Conservation (phyloP, 306 rosid species). For the Castanospermum australe region DNA sequence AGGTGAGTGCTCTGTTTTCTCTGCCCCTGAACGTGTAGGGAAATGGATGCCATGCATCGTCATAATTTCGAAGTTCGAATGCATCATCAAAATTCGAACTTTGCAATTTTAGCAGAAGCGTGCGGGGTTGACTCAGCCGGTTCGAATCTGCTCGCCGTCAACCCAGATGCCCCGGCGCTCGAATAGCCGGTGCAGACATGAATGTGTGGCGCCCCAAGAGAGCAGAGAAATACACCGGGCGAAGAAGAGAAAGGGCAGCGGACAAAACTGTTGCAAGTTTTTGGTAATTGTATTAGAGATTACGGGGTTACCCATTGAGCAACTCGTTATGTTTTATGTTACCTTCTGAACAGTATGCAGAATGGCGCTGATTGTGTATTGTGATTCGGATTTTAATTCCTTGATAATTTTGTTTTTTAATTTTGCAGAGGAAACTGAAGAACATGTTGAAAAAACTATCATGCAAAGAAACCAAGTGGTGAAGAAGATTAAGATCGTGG, state of each 20-base stretch:
- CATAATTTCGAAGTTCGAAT: too few relatives aligned
- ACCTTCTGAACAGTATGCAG: neutral
- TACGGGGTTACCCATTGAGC: neutral
- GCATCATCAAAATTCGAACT: neutral
- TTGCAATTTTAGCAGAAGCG: slow-evolving; percentile 15
- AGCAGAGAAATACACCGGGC: neutral
- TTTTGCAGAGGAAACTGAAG: slow-evolving; percentile 48
- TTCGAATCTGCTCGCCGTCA: slow-evolving; percentile 5
- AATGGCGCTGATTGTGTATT: neutral
- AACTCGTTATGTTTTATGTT: neutral
- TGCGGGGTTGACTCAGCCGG: neutral
- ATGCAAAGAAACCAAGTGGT: slow-evolving; percentile 32
- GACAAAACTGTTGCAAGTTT: slow-evolving; percentile 2
- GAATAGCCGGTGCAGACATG: slow-evolving; percentile 13
- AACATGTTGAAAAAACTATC: slow-evolving; percentile 34
- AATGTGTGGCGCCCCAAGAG: neutral
- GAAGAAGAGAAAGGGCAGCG: slow-evolving; percentile 23
- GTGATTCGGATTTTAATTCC: neutral
- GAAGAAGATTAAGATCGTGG: slow-evolving; percentile 15
- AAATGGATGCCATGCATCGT: neutral
- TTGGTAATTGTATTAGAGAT: slow-evolving; percentile 50
- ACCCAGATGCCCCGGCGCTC: slow-evolving; percentile 9
- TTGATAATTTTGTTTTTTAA: neutral
- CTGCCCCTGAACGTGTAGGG: neutral
- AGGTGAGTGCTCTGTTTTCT: slow-evolving; percentile 41